A percentile compares a stretch with the other conserved stretches of the same genome.
Conservation (phyloP, 768 basidiomycete species). For the Daedalea quercina region DNA sequence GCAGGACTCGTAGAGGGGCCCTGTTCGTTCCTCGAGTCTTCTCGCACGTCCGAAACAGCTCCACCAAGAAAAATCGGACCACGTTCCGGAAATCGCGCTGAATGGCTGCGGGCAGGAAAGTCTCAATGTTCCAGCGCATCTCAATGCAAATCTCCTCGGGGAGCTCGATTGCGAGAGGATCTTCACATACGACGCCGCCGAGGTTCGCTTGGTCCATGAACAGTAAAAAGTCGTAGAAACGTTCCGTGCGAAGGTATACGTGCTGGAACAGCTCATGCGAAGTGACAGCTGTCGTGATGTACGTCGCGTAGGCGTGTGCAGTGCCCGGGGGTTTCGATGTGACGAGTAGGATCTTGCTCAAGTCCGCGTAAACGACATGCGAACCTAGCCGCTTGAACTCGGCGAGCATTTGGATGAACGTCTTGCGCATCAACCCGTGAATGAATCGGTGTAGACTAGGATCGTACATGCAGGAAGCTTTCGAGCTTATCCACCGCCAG, state of each 20-base stretch:
- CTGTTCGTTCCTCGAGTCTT: conserved; percentile 52
- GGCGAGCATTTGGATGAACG: conserved; percentile 92
- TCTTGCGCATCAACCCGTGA: conserved; percentile 95
- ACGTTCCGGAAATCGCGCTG: conserved; percentile 70
- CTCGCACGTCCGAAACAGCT: conserved; percentile 72
- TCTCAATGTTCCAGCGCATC: conserved; percentile 90
- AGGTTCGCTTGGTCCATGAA: conserved; percentile 96
- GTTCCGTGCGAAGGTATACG: conserved; percentile 75
- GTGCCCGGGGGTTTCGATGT: conserved; percentile 96
- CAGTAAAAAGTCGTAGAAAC: conserved; percentile 89
- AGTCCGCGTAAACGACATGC: conserved; percentile 89
- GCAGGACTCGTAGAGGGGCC: conserved; percentile 67
- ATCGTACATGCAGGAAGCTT: conserved; percentile 82
- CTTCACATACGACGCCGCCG: conserved; percentile 81
- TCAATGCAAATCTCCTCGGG: conserved; percentile 66
- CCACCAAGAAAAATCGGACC: conserved; percentile 79
- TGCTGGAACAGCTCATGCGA: conserved; percentile 95
- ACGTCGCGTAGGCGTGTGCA: conserved; percentile 92
- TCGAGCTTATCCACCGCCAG: conserved; percentile 94
- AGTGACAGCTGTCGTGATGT: conserved; percentile 89
- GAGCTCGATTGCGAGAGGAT: conserved; percentile 63
- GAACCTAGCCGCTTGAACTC: conserved; percentile 96
- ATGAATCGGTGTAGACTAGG: conserved; percentile 89
- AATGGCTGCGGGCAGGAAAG: conserved; percentile 79
- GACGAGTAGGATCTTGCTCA: conserved; percentile 82